phyloP scores from a whole-genome alignment of 2,329 filamentous ascomycete genomes.

The Calonectria hongkongensis region DNA sequence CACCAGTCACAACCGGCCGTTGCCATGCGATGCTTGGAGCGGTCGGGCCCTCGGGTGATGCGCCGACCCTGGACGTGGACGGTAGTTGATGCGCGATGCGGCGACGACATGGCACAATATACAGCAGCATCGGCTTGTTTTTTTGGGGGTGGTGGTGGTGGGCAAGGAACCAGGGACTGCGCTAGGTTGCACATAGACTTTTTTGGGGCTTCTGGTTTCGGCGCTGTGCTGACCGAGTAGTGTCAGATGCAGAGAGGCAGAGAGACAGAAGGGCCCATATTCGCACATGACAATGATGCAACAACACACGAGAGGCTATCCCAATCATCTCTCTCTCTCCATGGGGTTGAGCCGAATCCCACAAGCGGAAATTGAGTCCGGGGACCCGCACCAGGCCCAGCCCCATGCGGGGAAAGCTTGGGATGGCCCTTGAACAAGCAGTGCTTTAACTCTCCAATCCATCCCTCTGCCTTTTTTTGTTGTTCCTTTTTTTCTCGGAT shows the following conservation, averaged over 20 bases:
- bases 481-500: neutral
- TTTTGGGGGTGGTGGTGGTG: too few relatives aligned
- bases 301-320: neutral
- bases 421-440: neutral
- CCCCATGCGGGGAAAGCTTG: conserved; percentile 36
- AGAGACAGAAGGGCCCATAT: too few relatives aligned
- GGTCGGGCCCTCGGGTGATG: conserved; percentile 18
- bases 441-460: neutral
- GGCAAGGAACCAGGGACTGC: too few relatives aligned
- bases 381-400: neutral
- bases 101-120: conserved; percentile 5
- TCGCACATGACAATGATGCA: neutral
- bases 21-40: conserved; percentile 5
- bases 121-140: too few relatives aligned
- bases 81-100: conserved; percentile 8
- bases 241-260: too few relatives aligned
- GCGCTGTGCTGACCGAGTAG: too few relatives aligned
- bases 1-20: conserved; percentile 20
- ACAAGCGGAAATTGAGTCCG: conserved; percentile 22
- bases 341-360: conserved; percentile 16
- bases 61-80: conserved; percentile 9
- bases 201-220: too few relatives aligned
- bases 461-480: neutral
- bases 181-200: too few relatives aligned
- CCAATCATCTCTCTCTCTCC: neutral